Base-by-base conservation (phyloP, 192 early-diverging fungal genomes). In the Jimgerdemannia flammicorona region DNA sequence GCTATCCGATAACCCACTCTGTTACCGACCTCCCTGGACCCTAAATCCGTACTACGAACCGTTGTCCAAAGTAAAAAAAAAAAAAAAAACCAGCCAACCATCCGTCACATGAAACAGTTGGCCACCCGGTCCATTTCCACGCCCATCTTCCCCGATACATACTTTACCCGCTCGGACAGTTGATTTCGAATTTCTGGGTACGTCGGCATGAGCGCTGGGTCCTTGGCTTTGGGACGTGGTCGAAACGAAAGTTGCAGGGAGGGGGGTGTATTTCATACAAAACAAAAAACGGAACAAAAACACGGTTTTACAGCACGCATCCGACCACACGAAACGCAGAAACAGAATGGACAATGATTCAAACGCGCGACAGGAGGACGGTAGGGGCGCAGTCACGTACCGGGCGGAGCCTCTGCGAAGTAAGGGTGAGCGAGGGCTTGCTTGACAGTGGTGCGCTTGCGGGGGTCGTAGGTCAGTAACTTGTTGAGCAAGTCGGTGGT, bases 401-500 rank as follows among this genome's bases (percentile, higher is more conserved):
- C 81, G 74, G 82, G 74, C 40, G 94, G 94, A n/a, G 88, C 81
- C 71, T 95, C 94, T 18, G 79, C 79, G 74, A 96, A 96, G 73
- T 94, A 96, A 10, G 88, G 78, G 77, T 94, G 92, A 10, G 84
- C 80, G 18, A 94, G 73, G 20, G 95, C 95, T 65, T 86, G 82
- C 43, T 82, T 80, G 11, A 92, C 92, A 10, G 84, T 85, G 4
- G 93, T 67, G 11, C 95, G 87, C 78, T 85, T 81, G 64, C 76
- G 79, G 4, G 94, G 95, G 64, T 93, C 85, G 71, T 95, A 95
- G 0, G 88, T 92, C n/a, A 97, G 82, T 64, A 97, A 70, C 8
- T 84, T 80, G 29, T 84, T 86, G 3, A 97, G 82, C 19, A 97
- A 81, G 10, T 87, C 80, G 14, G 89, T 71, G 0, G 91, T 90